Conservation (phyloP, 2,329 filamentous ascomycete species). For the Penicillium sclerotiorum region DNA sequence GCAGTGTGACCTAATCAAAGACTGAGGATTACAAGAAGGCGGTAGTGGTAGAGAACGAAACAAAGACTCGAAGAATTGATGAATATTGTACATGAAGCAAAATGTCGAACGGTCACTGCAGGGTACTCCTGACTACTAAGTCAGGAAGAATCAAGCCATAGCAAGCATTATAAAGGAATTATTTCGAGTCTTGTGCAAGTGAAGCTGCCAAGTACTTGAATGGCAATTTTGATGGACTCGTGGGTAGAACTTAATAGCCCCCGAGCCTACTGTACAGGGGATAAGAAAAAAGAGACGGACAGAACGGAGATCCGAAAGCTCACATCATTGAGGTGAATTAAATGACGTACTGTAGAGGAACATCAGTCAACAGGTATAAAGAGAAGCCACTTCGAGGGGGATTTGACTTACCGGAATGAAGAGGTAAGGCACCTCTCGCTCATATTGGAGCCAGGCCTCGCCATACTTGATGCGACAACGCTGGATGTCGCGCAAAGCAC, state of each 20-base stretch:
- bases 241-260: constrained; percentile 3
- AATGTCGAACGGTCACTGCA: constrained; percentile 10
- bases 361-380: constrained; percentile 3
- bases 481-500: constrained; percentile 73
- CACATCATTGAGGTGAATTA: constrained; percentile 16
- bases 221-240: constrained; percentile 12
- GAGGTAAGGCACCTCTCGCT: constrained; percentile 76
- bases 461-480: constrained; percentile 78
- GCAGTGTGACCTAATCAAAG: background rate
- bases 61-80: constrained; percentile 13
- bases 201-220: constrained; percentile 4
- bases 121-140: background rate
- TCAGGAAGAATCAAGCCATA: constrained; percentile 7
- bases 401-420: constrained; percentile 69
- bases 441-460: constrained; percentile 79
- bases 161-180: constrained; percentile 22
- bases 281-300: constrained; percentile 1
- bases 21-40: background rate
- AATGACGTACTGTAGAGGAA: constrained; percentile 33
- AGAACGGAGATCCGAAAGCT: background rate
- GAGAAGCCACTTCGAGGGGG: background rate
- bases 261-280: constrained; percentile 19
- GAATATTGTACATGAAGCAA: constrained; percentile 32
- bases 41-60: constrained; percentile 1
- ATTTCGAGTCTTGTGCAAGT: constrained; percentile 14